Percentiles rank a stretch among this genome's conserved stretches.
Conservation (phyloP, 169 alveolate species). For the Cryptosporidium ryanae region DNA sequence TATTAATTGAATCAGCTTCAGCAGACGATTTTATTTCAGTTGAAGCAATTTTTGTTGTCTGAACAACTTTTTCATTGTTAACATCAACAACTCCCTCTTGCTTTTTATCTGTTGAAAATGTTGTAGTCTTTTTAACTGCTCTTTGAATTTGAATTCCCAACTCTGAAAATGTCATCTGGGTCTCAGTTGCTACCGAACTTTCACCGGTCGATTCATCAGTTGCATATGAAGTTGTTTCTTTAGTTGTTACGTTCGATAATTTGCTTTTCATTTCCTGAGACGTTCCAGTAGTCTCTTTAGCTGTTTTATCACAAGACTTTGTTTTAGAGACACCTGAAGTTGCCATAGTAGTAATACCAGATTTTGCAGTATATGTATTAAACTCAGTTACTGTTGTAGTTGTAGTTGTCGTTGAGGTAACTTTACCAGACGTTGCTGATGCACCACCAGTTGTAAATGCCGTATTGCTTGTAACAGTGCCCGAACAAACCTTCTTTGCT, state of each 20-base stretch:
- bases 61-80: neutral
- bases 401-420: slow-evolving; percentile 7
- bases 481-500: slow-evolving; percentile 55
- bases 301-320: too few species aligned
- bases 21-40: neutral
- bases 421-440: neutral
- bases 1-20: neutral
- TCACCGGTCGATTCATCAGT: neutral
- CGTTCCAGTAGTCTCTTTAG: neutral
- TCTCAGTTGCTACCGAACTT: neutral
- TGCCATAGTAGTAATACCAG: slow-evolving; percentile 1
- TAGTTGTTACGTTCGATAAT: too few species aligned
- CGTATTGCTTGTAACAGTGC: neutral
- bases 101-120: neutral
- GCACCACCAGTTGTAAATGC: neutral
- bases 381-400: neutral
- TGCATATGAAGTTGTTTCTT: neutral
- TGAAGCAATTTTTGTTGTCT: slow-evolving; percentile 32
- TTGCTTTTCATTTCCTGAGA: too few species aligned
- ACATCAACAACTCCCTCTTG: neutral
- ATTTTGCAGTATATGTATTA: neutral
- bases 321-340: neutral
- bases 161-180: slow-evolving; percentile 1
- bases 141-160: slow-evolving; percentile 31
- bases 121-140: slow-evolving; percentile 5